These are phyloP conservation scores for Polymyxa betae DNA, from an alignment of 208 protist genomes.

Conservation along the genomic window DNA sequence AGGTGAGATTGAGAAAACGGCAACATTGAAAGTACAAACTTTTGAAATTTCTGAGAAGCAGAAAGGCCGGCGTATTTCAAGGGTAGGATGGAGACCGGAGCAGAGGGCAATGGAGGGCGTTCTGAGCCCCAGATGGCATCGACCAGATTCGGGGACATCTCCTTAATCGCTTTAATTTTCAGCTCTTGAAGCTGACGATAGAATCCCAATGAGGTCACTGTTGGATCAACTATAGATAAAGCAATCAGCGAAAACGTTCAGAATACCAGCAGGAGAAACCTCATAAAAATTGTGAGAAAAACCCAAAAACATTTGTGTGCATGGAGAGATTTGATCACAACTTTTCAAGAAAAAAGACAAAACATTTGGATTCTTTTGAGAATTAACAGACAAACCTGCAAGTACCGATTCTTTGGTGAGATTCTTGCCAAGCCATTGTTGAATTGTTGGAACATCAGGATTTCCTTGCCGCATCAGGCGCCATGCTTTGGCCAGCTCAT, in stretches of 20 bases:
- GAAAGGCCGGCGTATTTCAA: background rate
- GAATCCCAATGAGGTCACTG: background rate
- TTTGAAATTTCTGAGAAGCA: conserved; percentile 30
- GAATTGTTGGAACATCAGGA: conserved; percentile 62
- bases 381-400: background rate
- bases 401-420: background rate
- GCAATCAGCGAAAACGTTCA: background rate
- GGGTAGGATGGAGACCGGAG: background rate
- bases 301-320: background rate
- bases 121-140: conserved; percentile 56
- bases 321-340: background rate
- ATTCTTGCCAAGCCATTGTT: conserved; percentile 60
- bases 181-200: conserved; percentile 5
- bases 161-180: background rate
- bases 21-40: too few species aligned
- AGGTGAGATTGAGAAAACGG: background rate
- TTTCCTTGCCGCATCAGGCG: conserved; percentile 71
- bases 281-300: background rate
- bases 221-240: background rate
- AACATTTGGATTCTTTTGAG: background rate
- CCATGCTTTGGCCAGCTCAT: conserved; percentile 74
- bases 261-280: too few species aligned
- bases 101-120: background rate
- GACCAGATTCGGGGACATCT: conserved; percentile 57
- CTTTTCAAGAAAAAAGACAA: background rate